These are phyloP conservation scores for Spongospora subterranea DNA, from an alignment of 208 protist species.

Conservation along the genomic window DNA sequence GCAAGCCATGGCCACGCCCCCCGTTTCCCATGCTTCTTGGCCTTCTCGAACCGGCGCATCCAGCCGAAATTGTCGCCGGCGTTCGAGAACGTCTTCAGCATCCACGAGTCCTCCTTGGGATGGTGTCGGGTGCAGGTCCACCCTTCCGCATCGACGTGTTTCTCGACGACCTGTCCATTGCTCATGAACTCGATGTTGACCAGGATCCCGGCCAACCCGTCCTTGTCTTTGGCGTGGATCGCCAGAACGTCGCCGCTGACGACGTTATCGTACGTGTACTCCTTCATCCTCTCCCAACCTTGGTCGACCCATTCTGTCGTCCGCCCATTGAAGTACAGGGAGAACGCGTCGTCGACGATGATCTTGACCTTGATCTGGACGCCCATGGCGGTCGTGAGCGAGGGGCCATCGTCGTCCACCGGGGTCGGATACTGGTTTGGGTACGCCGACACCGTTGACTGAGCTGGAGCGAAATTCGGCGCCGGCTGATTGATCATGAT, in stretches of 20 bases:
- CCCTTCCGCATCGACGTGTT: background rate
- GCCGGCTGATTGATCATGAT: too few relatives aligned
- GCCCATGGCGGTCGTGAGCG: too few relatives aligned
- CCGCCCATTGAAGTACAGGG: conserved; percentile 11
- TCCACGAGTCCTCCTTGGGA: conserved; percentile 12
- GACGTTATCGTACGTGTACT: background rate
- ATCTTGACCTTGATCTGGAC: conserved; percentile 19
- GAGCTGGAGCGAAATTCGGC: too few relatives aligned
- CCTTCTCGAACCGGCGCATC: background rate
- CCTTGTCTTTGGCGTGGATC: background rate
- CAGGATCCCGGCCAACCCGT: background rate
- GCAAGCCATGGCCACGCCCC: background rate
- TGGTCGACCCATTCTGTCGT: background rate
- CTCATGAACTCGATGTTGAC: conserved; percentile 10
- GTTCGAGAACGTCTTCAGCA: background rate
- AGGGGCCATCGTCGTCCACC: too few relatives aligned
- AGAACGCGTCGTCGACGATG: background rate
- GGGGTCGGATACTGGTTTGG: too few relatives aligned
- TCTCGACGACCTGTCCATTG: background rate
- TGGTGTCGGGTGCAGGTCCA: conserved; percentile 32
- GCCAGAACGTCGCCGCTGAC: background rate
- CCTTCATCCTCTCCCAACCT: background rate
- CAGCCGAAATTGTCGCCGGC: background rate
- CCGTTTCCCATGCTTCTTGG: background rate
- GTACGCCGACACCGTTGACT: too few relatives aligned